Base-by-base conservation (phyloP, 164 flowering plant genomes). In the Tetrastigma voinierianum region DNA sequence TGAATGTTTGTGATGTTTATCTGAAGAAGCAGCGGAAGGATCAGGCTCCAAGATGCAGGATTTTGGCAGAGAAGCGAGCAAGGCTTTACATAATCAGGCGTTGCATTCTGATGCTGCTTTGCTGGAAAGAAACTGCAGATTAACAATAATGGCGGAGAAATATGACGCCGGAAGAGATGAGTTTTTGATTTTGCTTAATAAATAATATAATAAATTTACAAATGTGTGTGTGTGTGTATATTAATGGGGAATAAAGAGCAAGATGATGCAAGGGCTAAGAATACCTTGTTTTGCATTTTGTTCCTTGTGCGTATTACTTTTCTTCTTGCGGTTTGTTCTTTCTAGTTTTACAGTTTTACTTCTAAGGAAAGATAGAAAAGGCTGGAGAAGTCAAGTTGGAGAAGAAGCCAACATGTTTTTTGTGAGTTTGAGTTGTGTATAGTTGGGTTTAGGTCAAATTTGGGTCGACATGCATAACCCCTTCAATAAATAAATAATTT, bases 111-210 rank as follows among this genome's bases (percentile, higher is more conserved):
- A 69, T 69, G 77, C 70, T 74, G 53, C 14, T 74, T 59, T 74
- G 72, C 70, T 74, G 77, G 77, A 60, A 57, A 68, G 77, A 74
- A 10, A 40, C 13, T 9, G 51, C 20, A 61, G 77, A 74, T 54
- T 40, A 59, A 60, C 44, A n/a, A 45, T 24, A 25, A 23, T 61
- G 46, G 32, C 12, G 18, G 63, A 56, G 62, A 58, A 46, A 13
- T 55, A 8, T 54, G 13, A 44, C 3, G 54, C 59, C 21, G 45
- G 10, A 21, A 15, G 25, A 17, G 1, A 47, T 15, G n/a, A 11
- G 24, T 16, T 21, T 57, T 25, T 49, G 52, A n/a, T n/a, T 49
- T 13, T 49, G 15, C 7, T 14, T 13, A 32, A 25, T 25, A 25
- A 6, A 25, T 25, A 25, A 6, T 13, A 48, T 48, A 13, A 11